Percentiles rank a stretch among this genome's conserved stretches.
Evolutionary conservation across 2,329 filamentous ascomycete species (phyloP).

Genomic region (Penicillium italicum): DNA sequence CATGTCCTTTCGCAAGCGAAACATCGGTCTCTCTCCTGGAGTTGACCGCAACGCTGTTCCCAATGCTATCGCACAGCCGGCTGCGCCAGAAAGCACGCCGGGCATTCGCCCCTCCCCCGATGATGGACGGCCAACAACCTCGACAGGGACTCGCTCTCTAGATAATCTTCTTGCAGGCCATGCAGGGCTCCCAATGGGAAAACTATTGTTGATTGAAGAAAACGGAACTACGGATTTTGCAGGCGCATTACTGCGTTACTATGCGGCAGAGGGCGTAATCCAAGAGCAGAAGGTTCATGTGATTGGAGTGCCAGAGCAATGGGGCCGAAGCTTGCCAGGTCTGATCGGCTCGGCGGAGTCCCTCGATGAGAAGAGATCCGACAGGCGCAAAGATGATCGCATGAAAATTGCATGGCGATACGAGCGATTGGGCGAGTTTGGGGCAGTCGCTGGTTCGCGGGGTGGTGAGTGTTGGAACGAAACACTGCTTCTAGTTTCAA

Average conservation of each 20-base stretch:
- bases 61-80: conserved; percentile 28
- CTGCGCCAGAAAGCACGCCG: conserved; percentile 34
- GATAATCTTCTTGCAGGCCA: conserved; percentile 84
- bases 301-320: conserved; percentile 72
- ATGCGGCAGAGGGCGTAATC: conserved; percentile 85
- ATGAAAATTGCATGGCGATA: conserved; percentile 99
- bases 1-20: conserved; percentile 69
- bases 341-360: conserved; percentile 53
- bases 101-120: conserved; percentile 80
- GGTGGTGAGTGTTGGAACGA: conserved; percentile 48
- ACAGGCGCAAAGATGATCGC: conserved; percentile 57
- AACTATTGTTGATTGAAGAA: conserved; percentile 76
- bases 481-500: not conserved
- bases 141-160: conserved; percentile 81
- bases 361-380: conserved; percentile 42
- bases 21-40: conserved; percentile 53
- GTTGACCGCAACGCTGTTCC: conserved; percentile 31
- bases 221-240: conserved; percentile 92
- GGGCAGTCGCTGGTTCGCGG: conserved; percentile 54
- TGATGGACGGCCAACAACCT: conserved; percentile 83
- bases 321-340: conserved; percentile 80
- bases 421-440: conserved; percentile 73
- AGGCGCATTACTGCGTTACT: conserved; percentile 78
- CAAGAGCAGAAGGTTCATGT: conserved; percentile 89
- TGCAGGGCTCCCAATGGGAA: conserved; percentile 77